Evolutionary conservation across 305 asterid genomes (phyloP), one percentile per base, ranked within the genome.

Genomic region (Solanum aculeatissimum): DNA sequence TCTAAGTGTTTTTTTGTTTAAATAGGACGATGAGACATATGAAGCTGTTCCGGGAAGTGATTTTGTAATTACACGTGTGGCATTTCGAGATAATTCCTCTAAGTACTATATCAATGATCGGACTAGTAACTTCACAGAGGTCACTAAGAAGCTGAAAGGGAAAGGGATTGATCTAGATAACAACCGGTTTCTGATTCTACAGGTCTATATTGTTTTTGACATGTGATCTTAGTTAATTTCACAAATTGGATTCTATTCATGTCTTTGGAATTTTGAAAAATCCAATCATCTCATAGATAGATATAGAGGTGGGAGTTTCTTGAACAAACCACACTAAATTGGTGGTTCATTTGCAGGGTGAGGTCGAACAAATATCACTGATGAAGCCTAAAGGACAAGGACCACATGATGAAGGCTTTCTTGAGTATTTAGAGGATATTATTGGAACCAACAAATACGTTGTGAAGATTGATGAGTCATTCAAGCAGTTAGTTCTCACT

Each of bases 321-420:
- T 14, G 42, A 63, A 63, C 4, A 3, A 63, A 63, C 42, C 40
- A 27, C 70, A 27, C 42, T 63, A 63, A 70, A 42, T 54, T 70
- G 45, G 23, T 63, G 78, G 40, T 53, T 69, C 90, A 87, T 91
- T 83, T 80, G 84, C 91, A 97, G 99, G 99, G 99, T 29, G 99
- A 97, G 91, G 99, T 97, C 66, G 99, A 97, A 89, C 98, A 97
- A 88, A 97, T 97, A 86, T 97, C 99, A 29, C 89, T 95, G 82
- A 97, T 97, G 99, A 97, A 94, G 90, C 98, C 99, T 69, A 94
- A 92, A 90, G 98, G 97, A 87, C 99, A 97, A 85, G 99, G 99
- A 42, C 95, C 98, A 71, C 99, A 97, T 81, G 98, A 97, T 88
- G 98, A 97, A 89, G 98, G 98, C 69, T 97, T 97, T 90, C 98